phyloP scores from a whole-genome alignment of 306 rosid genomes.

The Heteromeles arbutifolia region DNA sequence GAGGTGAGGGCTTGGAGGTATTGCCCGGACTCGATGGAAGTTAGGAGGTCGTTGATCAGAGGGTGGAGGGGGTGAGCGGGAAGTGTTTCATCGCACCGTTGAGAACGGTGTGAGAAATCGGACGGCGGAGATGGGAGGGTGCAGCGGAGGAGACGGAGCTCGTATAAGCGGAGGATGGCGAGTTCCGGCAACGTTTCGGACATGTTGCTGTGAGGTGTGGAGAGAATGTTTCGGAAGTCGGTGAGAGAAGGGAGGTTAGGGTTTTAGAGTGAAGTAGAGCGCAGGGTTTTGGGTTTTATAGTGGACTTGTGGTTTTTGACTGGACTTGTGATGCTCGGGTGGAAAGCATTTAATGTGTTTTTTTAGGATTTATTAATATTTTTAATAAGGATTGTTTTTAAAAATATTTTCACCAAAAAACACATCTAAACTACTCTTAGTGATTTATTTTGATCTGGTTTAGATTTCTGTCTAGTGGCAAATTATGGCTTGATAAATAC shows the following conservation, averaged over 20 bases:
- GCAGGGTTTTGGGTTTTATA: neutral
- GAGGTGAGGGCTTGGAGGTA: constrained; percentile 45
- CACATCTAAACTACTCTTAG: no score
- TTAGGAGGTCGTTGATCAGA: constrained; percentile 35
- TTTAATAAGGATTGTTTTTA: no score
- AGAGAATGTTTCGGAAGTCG: neutral
- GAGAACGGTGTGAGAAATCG: neutral
- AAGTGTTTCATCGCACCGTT: constrained; percentile 4
- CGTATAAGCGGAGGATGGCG: constrained; percentile 38
- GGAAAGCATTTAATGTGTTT: no score
- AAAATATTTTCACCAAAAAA: no score
- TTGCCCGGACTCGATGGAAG: constrained; percentile 51
- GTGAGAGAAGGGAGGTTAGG: neutral
- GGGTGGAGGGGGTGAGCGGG: constrained; percentile 15
- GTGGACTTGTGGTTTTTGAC: neutral
- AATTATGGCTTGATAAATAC: no score
- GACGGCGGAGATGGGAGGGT: constrained; percentile 32
- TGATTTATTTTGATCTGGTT: no score
- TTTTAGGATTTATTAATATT: no score
- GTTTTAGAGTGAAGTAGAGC: neutral
- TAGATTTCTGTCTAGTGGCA: no score
- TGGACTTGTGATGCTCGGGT: no score
- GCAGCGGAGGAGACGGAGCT: constrained; percentile 79
- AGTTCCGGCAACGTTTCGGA: constrained; percentile 8
- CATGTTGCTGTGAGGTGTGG: neutral